phyloP scores from a whole-genome alignment of 768 basidiomycete species.

The Suillus cothurnatus region DNA sequence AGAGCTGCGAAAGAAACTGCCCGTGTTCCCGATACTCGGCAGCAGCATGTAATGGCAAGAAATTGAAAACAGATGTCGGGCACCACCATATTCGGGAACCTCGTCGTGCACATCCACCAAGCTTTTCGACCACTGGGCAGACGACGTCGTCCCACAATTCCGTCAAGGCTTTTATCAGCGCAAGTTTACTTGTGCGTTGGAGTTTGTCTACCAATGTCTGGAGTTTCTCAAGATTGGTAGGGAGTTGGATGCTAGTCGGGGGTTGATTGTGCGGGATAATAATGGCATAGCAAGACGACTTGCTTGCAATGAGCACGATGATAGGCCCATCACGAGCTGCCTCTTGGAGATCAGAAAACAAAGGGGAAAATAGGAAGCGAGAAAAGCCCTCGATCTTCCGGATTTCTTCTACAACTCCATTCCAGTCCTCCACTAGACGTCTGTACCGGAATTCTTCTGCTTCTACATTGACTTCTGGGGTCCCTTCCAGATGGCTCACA shows the following conservation, averaged over 20 bases:
- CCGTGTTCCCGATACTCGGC: slow-evolving; percentile 1
- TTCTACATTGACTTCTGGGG: neutral
- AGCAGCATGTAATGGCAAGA: slow-evolving; percentile 16
- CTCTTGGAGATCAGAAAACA: slow-evolving; percentile 9
- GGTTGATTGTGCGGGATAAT: slow-evolving; percentile 4
- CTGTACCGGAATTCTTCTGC: neutral
- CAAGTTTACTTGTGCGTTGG: too few relatives aligned
- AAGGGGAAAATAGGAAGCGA: slow-evolving; percentile 15
- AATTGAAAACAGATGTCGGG: slow-evolving; percentile 8
- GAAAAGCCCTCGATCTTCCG: slow-evolving; percentile 19
- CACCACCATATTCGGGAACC: slow-evolving; percentile 15
- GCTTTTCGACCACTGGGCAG: too few relatives aligned
- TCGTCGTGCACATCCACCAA: neutral
- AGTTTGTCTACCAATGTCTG: too few relatives aligned
- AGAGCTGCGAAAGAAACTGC: neutral
- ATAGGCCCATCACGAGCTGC: slow-evolving; percentile 11
- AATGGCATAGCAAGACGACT: slow-evolving; percentile 18
- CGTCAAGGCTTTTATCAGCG: too few relatives aligned
- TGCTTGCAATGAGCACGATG: slow-evolving; percentile 10
- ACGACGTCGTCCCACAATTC: too few relatives aligned
- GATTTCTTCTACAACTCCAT: slow-evolving; percentile 14
- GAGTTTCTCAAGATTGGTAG: too few relatives aligned
- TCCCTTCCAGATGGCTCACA: neutral
- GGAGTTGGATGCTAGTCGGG: slow-evolving; percentile 4
- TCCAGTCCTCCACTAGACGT: slow-evolving; percentile 12